Evolutionary conservation across 352 stramenopile genomes (phyloP), one percentile per base, ranked within the genome.

Genomic region (Pythium chondricola): DNA sequence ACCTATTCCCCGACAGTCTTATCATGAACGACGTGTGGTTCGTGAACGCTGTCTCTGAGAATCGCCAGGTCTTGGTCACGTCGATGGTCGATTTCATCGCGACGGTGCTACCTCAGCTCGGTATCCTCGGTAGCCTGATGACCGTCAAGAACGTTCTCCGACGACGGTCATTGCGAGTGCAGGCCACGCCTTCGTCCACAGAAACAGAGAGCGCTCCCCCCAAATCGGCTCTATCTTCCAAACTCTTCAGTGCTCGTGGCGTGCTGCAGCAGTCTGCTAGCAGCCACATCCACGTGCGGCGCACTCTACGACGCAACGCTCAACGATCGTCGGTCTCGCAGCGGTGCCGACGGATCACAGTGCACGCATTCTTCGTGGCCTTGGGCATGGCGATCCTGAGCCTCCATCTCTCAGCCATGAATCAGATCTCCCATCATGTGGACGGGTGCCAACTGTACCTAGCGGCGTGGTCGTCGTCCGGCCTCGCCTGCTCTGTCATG

Each of bases 1-100:
- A 35, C 14, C 1, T 2, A 1, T 56, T 56, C 26, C 32, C 39
- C 1, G 18, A 24, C 18, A 11, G 22, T 7, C 37, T 63, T 4
- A 3, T 52, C 0, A 22, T 49, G 18, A 29, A 63, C 48, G 48
- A 63, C 48, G 36, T 40, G 42, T 63, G 55, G 55, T 48, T 45
- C 24, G 37, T 44, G 2, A 46, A 48, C 30, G 55, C 43, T 0
- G 29, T 58, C 13, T 17, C 42, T n/a, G 42, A 63, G 24, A 26
- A 18, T 2, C 47, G 48, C 16, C 48, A 57, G 22, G 31, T 63
- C 7, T 38, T 63, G 17, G 43, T 57, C 11, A 63, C 55, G n/a
- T 57, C 47, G 8, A 33, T 35, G 1, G 13, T 30, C 1, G 55
- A 63, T 16, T 52, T 43, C 32, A n/a, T 63, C 10, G 37, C 54